phyloP scores from a whole-genome alignment of 208 protist species.

The Trypanosoma boissoni region DNA sequence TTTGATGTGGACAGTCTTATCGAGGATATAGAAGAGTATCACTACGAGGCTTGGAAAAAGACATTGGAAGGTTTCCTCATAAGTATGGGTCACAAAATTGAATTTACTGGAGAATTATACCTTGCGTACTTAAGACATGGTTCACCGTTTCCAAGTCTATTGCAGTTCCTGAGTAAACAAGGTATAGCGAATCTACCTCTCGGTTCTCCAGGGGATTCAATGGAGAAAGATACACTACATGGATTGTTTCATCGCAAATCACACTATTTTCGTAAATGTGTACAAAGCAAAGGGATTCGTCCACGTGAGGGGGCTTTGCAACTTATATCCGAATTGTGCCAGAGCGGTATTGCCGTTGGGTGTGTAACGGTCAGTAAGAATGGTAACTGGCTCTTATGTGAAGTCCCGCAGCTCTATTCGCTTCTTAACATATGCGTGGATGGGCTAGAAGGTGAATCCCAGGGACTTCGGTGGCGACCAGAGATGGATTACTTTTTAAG shows the following conservation, averaged over 20 bases:
- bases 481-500: constrained; percentile 86
- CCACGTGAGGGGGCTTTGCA: constrained; percentile 54
- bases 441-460: constrained; percentile 56
- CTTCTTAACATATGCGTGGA: constrained; percentile 80
- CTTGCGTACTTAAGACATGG: constrained; percentile 80
- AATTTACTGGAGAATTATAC: constrained; percentile 75
- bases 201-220: constrained; percentile 43
- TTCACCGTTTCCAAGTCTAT: constrained; percentile 56
- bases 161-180: constrained; percentile 65
- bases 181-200: constrained; percentile 34
- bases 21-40: constrained; percentile 68
- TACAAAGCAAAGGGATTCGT: constrained; percentile 44
- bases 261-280: constrained; percentile 52
- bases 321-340: constrained; percentile 64
- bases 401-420: constrained; percentile 49
- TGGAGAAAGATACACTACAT: constrained; percentile 50
- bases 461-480: constrained; percentile 62
- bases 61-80: constrained; percentile 71
- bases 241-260: constrained; percentile 71
- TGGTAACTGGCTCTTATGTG: constrained; percentile 65
- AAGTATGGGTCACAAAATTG: constrained; percentile 33
- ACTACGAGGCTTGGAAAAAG: constrained; percentile 85
- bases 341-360: constrained; percentile 76
- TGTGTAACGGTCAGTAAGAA: constrained; percentile 85
- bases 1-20: constrained; percentile 89